Percentiles rank a stretch among this genome's conserved stretches.
phyloP scores from a whole-genome alignment of 202 grass and related monocot genomes.

The Schoenoplectus tabernaemontani region DNA sequence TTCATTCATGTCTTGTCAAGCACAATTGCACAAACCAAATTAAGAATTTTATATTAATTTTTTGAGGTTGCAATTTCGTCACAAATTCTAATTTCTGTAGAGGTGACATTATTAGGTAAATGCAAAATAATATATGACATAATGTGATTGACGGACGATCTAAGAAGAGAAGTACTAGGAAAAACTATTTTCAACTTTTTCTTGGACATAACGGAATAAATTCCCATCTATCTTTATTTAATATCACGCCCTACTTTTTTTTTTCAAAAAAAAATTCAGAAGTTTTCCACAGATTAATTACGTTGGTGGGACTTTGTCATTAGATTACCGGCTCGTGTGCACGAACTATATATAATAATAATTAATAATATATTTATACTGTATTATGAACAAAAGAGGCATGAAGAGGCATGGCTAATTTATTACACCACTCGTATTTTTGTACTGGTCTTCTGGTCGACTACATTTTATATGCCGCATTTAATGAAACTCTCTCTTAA shows the following conservation, averaged over 20 bases:
- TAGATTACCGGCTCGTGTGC: conserved; percentile 60
- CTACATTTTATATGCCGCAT: conserved; percentile 1
- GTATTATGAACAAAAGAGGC: neutral
- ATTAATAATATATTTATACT: neutral
- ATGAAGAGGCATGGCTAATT: conserved; percentile 2
- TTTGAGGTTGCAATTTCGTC: too few relatives aligned
- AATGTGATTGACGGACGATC: too few relatives aligned
- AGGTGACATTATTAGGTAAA: too few relatives aligned
- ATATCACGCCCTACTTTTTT: neutral
- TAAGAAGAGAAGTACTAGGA: too few relatives aligned
- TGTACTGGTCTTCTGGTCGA: conserved; percentile 10
- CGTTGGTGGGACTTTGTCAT: conserved; percentile 34
- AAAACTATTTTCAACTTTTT: neutral
- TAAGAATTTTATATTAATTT: too few relatives aligned
- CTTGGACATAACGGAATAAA: neutral
- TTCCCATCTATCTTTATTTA: neutral
- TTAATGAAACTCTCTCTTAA: conserved; percentile 2
- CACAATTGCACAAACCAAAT: neutral
- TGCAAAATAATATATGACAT: too few relatives aligned
- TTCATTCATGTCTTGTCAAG: neutral
- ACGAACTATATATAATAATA: conserved; percentile 35
- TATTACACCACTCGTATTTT: conserved; percentile 10
- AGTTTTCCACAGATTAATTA: neutral
- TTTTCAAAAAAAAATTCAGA: neutral
- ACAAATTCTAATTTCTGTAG: too few relatives aligned